Percentiles rank a stretch among this genome's conserved stretches.
Evolutionary conservation across 2,329 filamentous ascomycete genomes (phyloP).

Genomic region (Calonectria pteridis): DNA sequence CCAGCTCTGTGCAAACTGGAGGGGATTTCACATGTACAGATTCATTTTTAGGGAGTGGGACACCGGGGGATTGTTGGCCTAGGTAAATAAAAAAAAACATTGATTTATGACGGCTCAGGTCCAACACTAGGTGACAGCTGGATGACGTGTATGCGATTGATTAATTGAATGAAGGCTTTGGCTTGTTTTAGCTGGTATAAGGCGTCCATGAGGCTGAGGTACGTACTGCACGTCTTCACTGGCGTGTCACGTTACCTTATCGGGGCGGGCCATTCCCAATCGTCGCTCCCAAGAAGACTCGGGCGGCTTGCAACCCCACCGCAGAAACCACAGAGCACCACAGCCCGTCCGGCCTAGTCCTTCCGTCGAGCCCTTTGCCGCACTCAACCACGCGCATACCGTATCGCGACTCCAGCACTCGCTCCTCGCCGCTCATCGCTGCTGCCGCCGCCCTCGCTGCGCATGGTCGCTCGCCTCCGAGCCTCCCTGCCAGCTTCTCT

Average conservation of each 20-base stretch:
- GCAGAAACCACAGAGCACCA: conserved; percentile 23
- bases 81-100: conserved; percentile 2
- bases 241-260: conserved; percentile 43
- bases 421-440: neutral
- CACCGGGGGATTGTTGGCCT: neutral
- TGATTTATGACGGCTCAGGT: neutral
- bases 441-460: conserved; percentile 29
- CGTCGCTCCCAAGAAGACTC: conserved; percentile 21
- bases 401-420: conserved; percentile 8
- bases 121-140: conserved; percentile 12
- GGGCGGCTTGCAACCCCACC: conserved; percentile 30
- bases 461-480: conserved; percentile 47
- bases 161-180: neutral
- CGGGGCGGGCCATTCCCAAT: conserved; percentile 23
- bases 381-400: neutral
- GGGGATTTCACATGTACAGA: conserved; percentile 9
- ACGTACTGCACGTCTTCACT: conserved; percentile 21
- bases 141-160: conserved; percentile 14
- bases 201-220: conserved; percentile 11
- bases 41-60: conserved; percentile 1
- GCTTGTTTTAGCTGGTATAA: neutral
- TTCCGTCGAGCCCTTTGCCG: neutral
- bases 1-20: neutral
- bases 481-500: conserved; percentile 33
- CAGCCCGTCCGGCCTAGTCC: conserved; percentile 14